These are phyloP conservation scores for Fusarium poae DNA, from an alignment of 2,329 filamentous ascomycete species.

Conservation along the genomic window DNA sequence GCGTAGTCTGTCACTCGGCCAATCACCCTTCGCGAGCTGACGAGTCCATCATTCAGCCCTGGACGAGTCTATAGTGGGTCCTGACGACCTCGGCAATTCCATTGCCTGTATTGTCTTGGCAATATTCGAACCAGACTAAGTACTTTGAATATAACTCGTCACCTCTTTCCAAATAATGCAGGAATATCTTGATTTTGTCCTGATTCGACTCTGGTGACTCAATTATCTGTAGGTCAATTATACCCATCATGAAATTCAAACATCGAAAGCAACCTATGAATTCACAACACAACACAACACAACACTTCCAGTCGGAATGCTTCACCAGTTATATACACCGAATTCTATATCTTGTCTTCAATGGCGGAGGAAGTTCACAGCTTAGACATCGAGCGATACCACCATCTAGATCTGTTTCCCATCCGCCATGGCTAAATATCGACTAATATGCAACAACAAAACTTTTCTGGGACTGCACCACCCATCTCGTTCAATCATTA, in stretches of 20 bases:
- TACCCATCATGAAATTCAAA: slow-evolving; percentile 27
- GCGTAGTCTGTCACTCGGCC: slow-evolving; percentile 26
- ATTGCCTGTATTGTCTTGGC: slow-evolving; percentile 34
- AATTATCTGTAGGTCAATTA: background rate
- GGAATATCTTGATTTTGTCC: background rate
- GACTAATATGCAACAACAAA: background rate
- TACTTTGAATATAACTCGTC: slow-evolving; percentile 6
- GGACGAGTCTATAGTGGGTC: slow-evolving; percentile 25
- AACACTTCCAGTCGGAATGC: background rate
- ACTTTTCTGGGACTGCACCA: background rate
- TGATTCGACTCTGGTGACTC: background rate
- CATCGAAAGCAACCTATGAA: background rate
- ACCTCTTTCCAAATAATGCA: background rate
- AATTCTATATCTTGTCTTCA: slow-evolving; percentile 13
- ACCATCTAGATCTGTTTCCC: slow-evolving; percentile 17
- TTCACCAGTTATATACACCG: background rate
- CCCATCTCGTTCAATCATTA: slow-evolving; percentile 29
- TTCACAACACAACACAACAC: background rate
- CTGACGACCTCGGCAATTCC: slow-evolving; percentile 35
- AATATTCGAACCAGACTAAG: slow-evolving; percentile 9
- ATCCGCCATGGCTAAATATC: background rate
- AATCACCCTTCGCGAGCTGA: slow-evolving; percentile 53
- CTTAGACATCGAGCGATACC: slow-evolving; percentile 8
- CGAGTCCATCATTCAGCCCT: slow-evolving; percentile 51
- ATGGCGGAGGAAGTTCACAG: background rate